These are phyloP conservation scores for Mucor racemosus DNA, from an alignment of 371 early-diverging fungal species.

Conservation along the genomic window DNA sequence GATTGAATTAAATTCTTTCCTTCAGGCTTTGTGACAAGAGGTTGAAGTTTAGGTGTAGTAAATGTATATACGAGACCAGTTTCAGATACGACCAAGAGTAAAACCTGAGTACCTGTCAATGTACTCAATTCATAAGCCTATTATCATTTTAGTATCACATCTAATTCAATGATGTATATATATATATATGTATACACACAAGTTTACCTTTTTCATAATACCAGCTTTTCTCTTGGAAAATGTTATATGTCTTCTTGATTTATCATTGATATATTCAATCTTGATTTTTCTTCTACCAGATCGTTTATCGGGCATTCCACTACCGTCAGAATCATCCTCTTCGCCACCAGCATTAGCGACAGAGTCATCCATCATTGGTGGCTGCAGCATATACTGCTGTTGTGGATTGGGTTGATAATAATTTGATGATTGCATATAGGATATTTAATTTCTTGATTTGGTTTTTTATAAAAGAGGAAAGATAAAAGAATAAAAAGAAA, in stretches of 20 bases:
- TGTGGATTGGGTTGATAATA: conserved; percentile 18
- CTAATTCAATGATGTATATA: too few relatives aligned
- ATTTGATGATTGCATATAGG: conserved; percentile 15
- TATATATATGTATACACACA: too few relatives aligned
- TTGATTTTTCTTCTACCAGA: conserved; percentile 90
- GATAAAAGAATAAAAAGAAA: neutral
- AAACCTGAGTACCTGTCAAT: conserved; percentile 96
- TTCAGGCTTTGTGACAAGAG: conserved; percentile 90
- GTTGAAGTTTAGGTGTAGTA: conserved; percentile 95
- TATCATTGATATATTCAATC: conserved; percentile 93
- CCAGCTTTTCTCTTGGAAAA: conserved; percentile 97
- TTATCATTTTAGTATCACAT: neutral
- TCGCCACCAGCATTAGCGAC: conserved; percentile 14
- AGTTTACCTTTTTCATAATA: conserved; percentile 92
- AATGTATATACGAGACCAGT: conserved; percentile 98
- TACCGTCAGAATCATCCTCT: conserved; percentile 43
- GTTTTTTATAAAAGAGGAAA: conserved; percentile 6
- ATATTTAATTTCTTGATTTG: conserved; percentile 5
- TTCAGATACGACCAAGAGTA: conserved; percentile 93
- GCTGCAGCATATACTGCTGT: conserved; percentile 17
- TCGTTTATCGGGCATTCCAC: conserved; percentile 56
- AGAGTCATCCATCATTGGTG: conserved; percentile 7
- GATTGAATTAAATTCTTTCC: conserved; percentile 92
- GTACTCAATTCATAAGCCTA: conserved; percentile 94
- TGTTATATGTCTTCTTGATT: conserved; percentile 91